These are phyloP conservation scores for Blastocystis sp. DNA, from an alignment of 352 stramenopile species.

Conservation along the genomic window DNA sequence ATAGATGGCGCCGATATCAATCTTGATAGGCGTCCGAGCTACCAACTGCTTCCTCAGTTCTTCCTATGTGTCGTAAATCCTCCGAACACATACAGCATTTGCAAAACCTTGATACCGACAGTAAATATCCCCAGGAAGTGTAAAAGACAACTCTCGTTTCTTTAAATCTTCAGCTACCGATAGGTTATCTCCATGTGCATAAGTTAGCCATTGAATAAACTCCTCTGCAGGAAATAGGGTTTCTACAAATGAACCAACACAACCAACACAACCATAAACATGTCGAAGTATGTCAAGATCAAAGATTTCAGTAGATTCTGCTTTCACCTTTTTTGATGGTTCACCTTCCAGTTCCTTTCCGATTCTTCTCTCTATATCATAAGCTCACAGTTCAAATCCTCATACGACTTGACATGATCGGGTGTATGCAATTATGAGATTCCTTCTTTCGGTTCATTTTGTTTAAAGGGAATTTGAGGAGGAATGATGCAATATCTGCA, in stretches of 20 bases:
- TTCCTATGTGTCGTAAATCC: neutral
- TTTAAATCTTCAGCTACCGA: conserved; percentile 69
- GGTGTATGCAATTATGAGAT: too few species aligned
- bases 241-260: neutral
- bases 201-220: conserved; percentile 50
- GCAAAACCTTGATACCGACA: conserved; percentile 92
- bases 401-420: neutral
- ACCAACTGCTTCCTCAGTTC: conserved; percentile 14
- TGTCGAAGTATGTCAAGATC: neutral
- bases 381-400: neutral
- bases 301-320: neutral
- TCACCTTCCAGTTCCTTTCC: neutral
- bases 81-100: conserved; percentile 71
- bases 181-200: conserved; percentile 15
- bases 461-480: too few species aligned
- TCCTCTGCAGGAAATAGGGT: conserved; percentile 37
- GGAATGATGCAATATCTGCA: too few species aligned
- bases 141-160: conserved; percentile 92
- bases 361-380: neutral
- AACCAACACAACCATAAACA: neutral
- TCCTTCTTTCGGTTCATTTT: too few species aligned
- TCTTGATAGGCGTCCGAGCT: conserved; percentile 90
- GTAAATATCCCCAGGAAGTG: conserved; percentile 93
- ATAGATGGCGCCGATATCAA: conserved; percentile 96
- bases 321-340: neutral